Conservation (phyloP, 495 filamentous ascomycete species). For the Podospora sp. region DNA sequence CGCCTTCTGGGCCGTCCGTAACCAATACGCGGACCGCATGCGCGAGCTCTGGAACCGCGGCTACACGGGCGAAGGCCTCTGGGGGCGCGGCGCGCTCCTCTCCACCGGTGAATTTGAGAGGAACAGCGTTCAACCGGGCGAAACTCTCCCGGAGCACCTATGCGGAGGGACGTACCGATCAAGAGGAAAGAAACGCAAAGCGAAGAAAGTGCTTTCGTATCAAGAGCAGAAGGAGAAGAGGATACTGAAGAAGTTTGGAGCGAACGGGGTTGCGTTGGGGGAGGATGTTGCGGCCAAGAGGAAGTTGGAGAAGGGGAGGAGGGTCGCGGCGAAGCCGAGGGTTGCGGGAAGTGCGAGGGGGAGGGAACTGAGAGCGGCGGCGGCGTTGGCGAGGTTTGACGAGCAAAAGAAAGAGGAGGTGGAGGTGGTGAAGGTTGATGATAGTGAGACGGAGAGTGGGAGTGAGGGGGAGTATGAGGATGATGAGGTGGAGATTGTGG, state of each 20-base stretch:
- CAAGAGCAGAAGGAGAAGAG: slow-evolving; percentile 65
- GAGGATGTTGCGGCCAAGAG: slow-evolving; percentile 63
- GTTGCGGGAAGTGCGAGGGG: slow-evolving; percentile 72
- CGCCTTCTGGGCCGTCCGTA: slow-evolving; percentile 73
- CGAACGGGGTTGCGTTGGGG: slow-evolving; percentile 65
- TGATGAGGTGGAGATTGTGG: slow-evolving; percentile 34
- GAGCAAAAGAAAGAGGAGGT: slow-evolving; percentile 52
- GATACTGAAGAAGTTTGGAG: slow-evolving; percentile 75
- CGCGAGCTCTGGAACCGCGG: slow-evolving; percentile 61
- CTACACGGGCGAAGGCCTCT: slow-evolving; percentile 77
- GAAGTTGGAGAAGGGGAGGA: slow-evolving; percentile 67
- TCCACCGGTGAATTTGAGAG: slow-evolving; percentile 59
- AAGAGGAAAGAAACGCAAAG: slow-evolving; percentile 53
- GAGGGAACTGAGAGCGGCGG: slow-evolving; percentile 73
- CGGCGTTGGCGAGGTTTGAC: slow-evolving; percentile 74
- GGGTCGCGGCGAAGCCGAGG: slow-evolving; percentile 61
- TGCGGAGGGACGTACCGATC: slow-evolving; percentile 72
- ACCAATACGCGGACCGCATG: slow-evolving; percentile 67
- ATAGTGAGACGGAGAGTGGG: slow-evolving; percentile 37
- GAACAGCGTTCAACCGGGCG: slow-evolving; percentile 51
- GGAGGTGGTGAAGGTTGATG: slow-evolving; percentile 24
- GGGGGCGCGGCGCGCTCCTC: slow-evolving; percentile 66
- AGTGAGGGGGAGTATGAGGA: slow-evolving; percentile 45
- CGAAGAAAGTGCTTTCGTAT: slow-evolving; percentile 55
- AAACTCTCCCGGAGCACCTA: slow-evolving; percentile 62